phyloP scores from a whole-genome alignment of 2,329 filamentous ascomycete genomes.

The Fusarium nisikadoi region DNA sequence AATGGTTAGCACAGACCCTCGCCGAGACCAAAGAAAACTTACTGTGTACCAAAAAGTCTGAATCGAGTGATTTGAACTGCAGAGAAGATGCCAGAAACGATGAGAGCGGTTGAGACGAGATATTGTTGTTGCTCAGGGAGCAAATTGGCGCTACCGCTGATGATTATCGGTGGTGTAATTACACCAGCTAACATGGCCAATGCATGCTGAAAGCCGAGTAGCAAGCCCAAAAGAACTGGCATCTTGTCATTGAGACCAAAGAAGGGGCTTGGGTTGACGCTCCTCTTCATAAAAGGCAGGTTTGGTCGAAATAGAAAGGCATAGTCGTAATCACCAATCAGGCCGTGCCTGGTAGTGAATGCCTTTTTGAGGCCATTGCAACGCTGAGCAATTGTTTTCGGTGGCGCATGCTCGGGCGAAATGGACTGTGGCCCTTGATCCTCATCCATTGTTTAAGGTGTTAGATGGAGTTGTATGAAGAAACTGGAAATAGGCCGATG shows the following conservation, averaged over 20 bases:
- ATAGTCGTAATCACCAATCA: slow-evolving; percentile 91
- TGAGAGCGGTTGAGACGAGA: slow-evolving; percentile 80
- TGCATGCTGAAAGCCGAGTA: slow-evolving; percentile 83
- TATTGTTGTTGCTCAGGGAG: slow-evolving; percentile 72
- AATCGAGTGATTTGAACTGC: slow-evolving; percentile 82
- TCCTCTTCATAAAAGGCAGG: slow-evolving; percentile 80
- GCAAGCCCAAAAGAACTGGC: slow-evolving; percentile 77
- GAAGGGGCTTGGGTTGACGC: slow-evolving; percentile 70
- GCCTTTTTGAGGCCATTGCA: slow-evolving; percentile 48
- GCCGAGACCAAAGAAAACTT: slow-evolving; percentile 28
- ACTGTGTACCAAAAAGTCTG: slow-evolving; percentile 74
- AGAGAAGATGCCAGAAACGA: slow-evolving; percentile 81
- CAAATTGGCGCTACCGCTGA: slow-evolving; percentile 74
- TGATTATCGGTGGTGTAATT: slow-evolving; percentile 82
- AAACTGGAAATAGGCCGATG: slow-evolving; percentile 1
- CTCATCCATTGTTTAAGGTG: slow-evolving; percentile 61
- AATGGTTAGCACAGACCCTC: not conserved
- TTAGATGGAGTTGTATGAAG: slow-evolving; percentile 14
- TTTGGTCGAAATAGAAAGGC: slow-evolving; percentile 85
- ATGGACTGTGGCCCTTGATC: slow-evolving; percentile 64
- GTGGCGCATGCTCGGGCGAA: slow-evolving; percentile 52
- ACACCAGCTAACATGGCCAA: slow-evolving; percentile 80
- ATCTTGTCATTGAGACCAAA: slow-evolving; percentile 85
- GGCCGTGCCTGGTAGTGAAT: slow-evolving; percentile 72
- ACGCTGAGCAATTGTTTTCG: slow-evolving; percentile 46